A percentile compares a stretch with the other conserved stretches of the same genome.
Conservation (phyloP, 805 yeast species). For the Clavispora fructus region DNA sequence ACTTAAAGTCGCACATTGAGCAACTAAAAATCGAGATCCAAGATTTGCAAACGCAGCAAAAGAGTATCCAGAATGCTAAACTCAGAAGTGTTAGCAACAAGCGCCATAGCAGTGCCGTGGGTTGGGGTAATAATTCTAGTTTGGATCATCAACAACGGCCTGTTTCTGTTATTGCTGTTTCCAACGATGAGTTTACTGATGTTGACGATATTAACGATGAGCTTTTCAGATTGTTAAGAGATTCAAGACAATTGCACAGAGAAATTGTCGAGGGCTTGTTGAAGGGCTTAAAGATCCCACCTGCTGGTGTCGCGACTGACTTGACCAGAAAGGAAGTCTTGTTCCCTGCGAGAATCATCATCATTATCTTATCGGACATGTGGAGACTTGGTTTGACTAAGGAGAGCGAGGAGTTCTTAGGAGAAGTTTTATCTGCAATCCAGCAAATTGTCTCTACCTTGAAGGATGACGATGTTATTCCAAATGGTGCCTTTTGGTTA, state of each 20-base stretch:
- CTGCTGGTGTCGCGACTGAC: conserved; percentile 77
- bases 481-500: conserved; percentile 96
- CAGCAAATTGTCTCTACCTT: conserved; percentile 76
- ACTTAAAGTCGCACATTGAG: conserved; percentile 57
- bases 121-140: conserved; percentile 28
- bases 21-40: conserved; percentile 50
- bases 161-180: conserved; percentile 56
- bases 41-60: conserved; percentile 35
- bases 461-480: conserved; percentile 80
- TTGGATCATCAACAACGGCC: conserved; percentile 47
- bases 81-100: conserved; percentile 30
- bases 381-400: conserved; percentile 94
- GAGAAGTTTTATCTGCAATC: conserved; percentile 80
- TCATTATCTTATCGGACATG: conserved; percentile 91
- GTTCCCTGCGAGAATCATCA: conserved; percentile 93
- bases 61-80: conserved; percentile 30
- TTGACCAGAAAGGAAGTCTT: conserved; percentile 84
- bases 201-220: conserved; percentile 72
- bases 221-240: conserved; percentile 62
- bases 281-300: conserved; percentile 80
- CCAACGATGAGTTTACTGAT: conserved; percentile 47
- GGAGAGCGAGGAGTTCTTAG: conserved; percentile 86
- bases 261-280: conserved; percentile 85
- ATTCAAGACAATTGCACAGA: conserved; percentile 65
- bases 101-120: conserved; percentile 36